Evolutionary conservation across 169 alveolate genomes (phyloP).

Genomic region (Plasmodium chabaudi): DNA sequence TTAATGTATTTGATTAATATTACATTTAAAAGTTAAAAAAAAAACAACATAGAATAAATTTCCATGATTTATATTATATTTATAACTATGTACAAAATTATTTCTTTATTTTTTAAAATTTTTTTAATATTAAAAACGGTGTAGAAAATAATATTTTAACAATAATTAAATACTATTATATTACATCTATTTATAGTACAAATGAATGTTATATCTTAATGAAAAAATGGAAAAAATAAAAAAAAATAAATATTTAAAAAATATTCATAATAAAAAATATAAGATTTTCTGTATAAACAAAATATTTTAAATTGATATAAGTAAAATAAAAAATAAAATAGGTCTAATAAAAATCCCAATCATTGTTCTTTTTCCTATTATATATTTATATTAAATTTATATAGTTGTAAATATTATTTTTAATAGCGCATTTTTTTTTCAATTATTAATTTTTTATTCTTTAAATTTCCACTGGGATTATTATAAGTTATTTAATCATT

Average conservation of each 20-base stretch:
- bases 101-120: background rate
- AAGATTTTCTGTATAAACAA: background rate
- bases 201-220: background rate
- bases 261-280: constrained; percentile 2
- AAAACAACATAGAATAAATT: background rate
- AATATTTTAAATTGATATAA: background rate
- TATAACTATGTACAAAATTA: background rate
- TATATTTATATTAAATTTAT: too few species aligned
- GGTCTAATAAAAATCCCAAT: constrained; percentile 1
- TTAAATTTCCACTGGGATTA: background rate
- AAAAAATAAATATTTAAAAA: background rate
- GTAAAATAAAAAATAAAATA: constrained; percentile 2
- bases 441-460: constrained; percentile 17
- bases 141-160: too few species aligned
- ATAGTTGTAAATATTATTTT: background rate
- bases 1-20: background rate
- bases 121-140: too few species aligned
- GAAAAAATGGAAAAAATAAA: background rate
- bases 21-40: background rate
- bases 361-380: too few species aligned
- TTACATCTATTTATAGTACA: background rate
- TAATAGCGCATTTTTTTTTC: background rate
- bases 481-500: background rate
- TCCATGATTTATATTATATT: background rate
- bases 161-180: too few species aligned